phyloP scores from a whole-genome alignment of 768 basidiomycete genomes.

The Pulveroboletus ravenelii region DNA sequence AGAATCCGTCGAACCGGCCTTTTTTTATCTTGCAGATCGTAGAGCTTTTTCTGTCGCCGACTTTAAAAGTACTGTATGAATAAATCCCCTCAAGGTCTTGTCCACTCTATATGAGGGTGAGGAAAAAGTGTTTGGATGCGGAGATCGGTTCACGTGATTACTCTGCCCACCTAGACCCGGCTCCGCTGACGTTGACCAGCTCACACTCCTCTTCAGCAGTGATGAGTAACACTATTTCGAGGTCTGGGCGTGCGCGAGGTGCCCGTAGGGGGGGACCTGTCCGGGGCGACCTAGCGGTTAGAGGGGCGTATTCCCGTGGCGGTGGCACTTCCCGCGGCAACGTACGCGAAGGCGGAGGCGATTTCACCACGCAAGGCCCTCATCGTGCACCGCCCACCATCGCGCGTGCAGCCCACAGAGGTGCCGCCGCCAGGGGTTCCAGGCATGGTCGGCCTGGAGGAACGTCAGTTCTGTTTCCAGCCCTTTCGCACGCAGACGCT shows the following conservation, averaged over 20 bases:
- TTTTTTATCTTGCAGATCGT: constrained; percentile 8
- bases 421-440: constrained; percentile 9
- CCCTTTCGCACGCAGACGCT: background rate
- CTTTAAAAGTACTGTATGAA: constrained; percentile 1
- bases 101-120: too few relatives aligned
- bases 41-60: background rate
- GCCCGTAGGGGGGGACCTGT: constrained; percentile 17
- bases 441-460: constrained; percentile 14
- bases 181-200: background rate
- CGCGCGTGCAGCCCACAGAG: constrained; percentile 22
- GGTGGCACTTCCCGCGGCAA: constrained; percentile 8
- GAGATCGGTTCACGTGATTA: too few relatives aligned
- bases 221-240: constrained; percentile 5
- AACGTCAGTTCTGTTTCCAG: constrained; percentile 12
- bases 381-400: background rate
- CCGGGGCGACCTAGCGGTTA: background rate
- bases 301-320: background rate
- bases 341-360: constrained; percentile 22
- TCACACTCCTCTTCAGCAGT: background rate
- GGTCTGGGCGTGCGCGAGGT: constrained; percentile 10
- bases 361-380: constrained; percentile 7
- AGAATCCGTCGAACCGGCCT: constrained; percentile 6
- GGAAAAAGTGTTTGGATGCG: background rate
- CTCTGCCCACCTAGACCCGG: too few relatives aligned
- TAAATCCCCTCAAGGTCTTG: background rate